Percentiles rank a stretch among this genome's conserved stretches.
phyloP scores from a whole-genome alignment of 164 flowering plant genomes.

The Sextonia rubra region DNA sequence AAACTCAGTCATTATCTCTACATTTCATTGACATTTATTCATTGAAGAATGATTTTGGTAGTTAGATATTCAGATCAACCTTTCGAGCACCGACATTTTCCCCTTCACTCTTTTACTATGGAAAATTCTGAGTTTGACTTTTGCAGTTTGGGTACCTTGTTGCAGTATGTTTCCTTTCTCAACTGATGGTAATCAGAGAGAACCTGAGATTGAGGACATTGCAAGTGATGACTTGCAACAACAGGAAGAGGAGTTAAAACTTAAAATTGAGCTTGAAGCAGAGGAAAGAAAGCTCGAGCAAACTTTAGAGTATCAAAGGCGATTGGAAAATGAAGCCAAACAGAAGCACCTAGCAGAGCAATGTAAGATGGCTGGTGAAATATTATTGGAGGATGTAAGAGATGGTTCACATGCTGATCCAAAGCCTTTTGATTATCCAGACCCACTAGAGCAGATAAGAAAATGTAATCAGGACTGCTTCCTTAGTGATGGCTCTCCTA shows the following conservation, averaged over 20 bases:
- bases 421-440: slow-evolving; percentile 13
- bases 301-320: slow-evolving; percentile 87
- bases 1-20: too few relatives aligned
- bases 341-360: slow-evolving; percentile 85
- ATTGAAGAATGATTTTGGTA: too few relatives aligned
- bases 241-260: slow-evolving; percentile 67
- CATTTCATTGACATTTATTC: too few relatives aligned
- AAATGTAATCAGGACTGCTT: slow-evolving; percentile 22
- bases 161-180: slow-evolving; percentile 42
- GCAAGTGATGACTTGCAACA: slow-evolving; percentile 35
- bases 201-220: slow-evolving; percentile 27
- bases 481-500: slow-evolving; percentile 10
- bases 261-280: slow-evolving; percentile 78
- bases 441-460: slow-evolving; percentile 17
- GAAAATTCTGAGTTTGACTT: slow-evolving; percentile 5
- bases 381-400: slow-evolving; percentile 25
- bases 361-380: slow-evolving; percentile 40
- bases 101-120: not conserved
- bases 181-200: slow-evolving; percentile 41
- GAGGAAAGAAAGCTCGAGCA: slow-evolving; percentile 96
- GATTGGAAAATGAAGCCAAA: slow-evolving; percentile 89
- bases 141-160: slow-evolving; percentile 11
- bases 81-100: not conserved
- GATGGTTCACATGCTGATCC: slow-evolving; percentile 14
- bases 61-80: too few relatives aligned